phyloP scores from a whole-genome alignment of 108 stramenopile genomes.

The Phaeodactylum tricornutum region DNA sequence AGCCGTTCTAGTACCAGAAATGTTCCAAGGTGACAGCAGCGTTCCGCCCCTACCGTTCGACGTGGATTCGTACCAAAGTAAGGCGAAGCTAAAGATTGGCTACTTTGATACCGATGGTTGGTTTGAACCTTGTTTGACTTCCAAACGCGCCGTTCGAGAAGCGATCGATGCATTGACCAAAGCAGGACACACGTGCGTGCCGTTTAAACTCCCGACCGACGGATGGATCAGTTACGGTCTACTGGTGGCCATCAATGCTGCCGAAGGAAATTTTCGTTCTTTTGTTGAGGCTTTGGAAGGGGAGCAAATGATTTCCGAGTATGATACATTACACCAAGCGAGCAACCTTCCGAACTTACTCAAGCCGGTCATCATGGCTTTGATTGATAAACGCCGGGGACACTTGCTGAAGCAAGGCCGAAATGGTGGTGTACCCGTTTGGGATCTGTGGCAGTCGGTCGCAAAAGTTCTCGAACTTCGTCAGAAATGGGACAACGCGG shows the following conservation, averaged over 20 bases:
- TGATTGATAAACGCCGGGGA: slow-evolving; percentile 7
- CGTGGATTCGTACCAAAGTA: not conserved
- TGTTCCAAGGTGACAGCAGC: slow-evolving; percentile 7
- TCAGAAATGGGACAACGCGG: slow-evolving; percentile 3
- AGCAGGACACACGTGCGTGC: slow-evolving; percentile 12
- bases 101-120: slow-evolving; percentile 16
- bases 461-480: slow-evolving; percentile 5
- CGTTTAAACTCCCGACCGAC: slow-evolving; percentile 9
- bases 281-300: slow-evolving; percentile 15
- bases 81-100: slow-evolving; percentile 9
- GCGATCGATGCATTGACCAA: slow-evolving; percentile 7
- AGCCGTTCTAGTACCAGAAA: slow-evolving; percentile 5
- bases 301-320: slow-evolving; percentile 8
- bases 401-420: slow-evolving; percentile 2
- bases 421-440: not conserved
- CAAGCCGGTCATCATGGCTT: not conserved
- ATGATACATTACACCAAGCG: slow-evolving; percentile 4
- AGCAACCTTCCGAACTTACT: slow-evolving; percentile 7
- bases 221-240: slow-evolving; percentile 11
- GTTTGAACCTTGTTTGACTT: slow-evolving; percentile 15
- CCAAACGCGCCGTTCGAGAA: slow-evolving; percentile 9
- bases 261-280: slow-evolving; percentile 11
- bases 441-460: not conserved
- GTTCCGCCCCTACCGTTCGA: slow-evolving; percentile 5
- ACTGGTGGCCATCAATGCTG: slow-evolving; percentile 11